Base-by-base conservation (phyloP, 768 basidiomycete genomes). In the Rhizopogon salebrosus region DNA sequence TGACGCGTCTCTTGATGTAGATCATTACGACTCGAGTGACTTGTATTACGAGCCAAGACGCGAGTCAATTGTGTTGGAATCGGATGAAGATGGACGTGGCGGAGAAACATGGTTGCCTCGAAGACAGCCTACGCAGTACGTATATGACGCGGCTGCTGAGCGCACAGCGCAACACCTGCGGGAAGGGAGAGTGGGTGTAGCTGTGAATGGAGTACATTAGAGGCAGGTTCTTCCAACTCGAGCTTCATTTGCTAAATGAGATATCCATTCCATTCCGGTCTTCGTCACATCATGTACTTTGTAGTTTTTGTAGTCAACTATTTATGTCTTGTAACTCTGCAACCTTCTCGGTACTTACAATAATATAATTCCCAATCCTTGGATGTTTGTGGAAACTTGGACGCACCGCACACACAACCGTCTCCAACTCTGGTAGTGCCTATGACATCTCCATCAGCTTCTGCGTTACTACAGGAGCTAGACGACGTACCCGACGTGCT, bases 71-170 rank as follows among this genome's bases (percentile, higher is more conserved):
- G 48, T 53, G 4, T 51, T 65, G 11, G 79, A 83, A 39, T 74
- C 75, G 9, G 82, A 82, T 22, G 78, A 80, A 16, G 41, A 45
- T 36, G 53, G 59, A 53, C 45, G 45, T 4, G 29, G 45, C 14
- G 22, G 45, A 16, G 31, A 46, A 23, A 34, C 64, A 60, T 14
- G 70, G 66, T 60, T 67, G 67, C 36, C 65, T 26, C 62, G 61
- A 56, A 79, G 77, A 43, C 76, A 70, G 18, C 80, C 82, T 3
- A 75, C 82, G 23, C 79, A 79, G 13, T 94, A 87, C 68, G 91
- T 88, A n/a, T 97, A 97, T 66, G 93, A 97, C 64, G 93, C 93
- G 0, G 91, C 86, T 5, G 91, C 91, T 23, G 92, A 95, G 66
- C 80, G 89, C 56, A 82, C 82, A 49, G 73, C 79, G 58, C 76